Percentiles rank a stretch among this genome's conserved stretches.
Conservation (phyloP, 169 alveolate species). For the Cryptosporidium ubiquitum region DNA sequence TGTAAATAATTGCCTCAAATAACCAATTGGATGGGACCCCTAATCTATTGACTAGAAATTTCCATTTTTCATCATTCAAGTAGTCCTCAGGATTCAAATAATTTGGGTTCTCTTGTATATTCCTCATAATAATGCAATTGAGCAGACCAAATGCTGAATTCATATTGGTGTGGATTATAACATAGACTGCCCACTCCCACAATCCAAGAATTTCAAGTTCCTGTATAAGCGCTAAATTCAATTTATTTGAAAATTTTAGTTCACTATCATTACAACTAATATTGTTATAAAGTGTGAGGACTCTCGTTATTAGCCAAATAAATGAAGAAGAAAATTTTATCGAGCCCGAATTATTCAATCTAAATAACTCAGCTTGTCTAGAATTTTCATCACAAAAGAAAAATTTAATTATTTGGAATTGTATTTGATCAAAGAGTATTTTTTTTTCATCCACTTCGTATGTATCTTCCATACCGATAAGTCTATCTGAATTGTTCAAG, state of each 20-base stretch:
- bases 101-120: constrained; percentile 6
- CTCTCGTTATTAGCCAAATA: constrained; percentile 17
- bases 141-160: neutral
- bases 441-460: neutral
- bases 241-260: neutral
- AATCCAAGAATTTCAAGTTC: constrained; percentile 41
- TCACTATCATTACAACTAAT: neutral
- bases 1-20: constrained; percentile 40
- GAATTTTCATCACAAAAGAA: neutral
- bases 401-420: constrained; percentile 21
- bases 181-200: constrained; percentile 69
- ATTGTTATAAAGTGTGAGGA: constrained; percentile 5
- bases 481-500: neutral
- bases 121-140: constrained; percentile 25
- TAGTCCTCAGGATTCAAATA: constrained; percentile 24
- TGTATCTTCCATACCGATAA: neutral
- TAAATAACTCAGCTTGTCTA: neutral
- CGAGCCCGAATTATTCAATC: neutral
- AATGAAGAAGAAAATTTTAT: neutral
- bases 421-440: constrained; percentile 14
- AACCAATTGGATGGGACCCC: constrained; percentile 47
- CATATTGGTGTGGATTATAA: neutral
- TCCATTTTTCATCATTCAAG: constrained; percentile 14
- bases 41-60: neutral
- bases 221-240: constrained; percentile 19